Evolutionary conservation across 345 rosid genomes (phyloP).

Genomic region (Arabis alpina): DNA sequence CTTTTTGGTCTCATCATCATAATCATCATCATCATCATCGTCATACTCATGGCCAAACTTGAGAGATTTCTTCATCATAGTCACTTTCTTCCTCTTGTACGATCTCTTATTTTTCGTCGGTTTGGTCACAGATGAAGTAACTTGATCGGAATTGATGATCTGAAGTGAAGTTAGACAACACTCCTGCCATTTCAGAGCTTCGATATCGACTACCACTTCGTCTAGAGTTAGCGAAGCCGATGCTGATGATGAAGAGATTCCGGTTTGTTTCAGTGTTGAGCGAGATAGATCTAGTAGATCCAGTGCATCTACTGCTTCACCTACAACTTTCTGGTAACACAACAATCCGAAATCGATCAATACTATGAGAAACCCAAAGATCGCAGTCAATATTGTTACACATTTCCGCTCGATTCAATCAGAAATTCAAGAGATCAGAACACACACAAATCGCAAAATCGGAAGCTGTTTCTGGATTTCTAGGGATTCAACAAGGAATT

Average conservation of each 20-base stretch:
- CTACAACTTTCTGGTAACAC: slow-evolving; percentile 22
- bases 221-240: slow-evolving; percentile 29
- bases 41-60: neutral
- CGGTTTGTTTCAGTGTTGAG: slow-evolving; percentile 26
- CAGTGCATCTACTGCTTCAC: slow-evolving; percentile 14
- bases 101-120: slow-evolving; percentile 7
- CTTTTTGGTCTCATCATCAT: too few species aligned
- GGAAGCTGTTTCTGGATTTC: too few species aligned
- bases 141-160: slow-evolving; percentile 28
- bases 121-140: neutral
- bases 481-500: neutral
- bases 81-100: slow-evolving; percentile 19
- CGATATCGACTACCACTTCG: slow-evolving; percentile 37
- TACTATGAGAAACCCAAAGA: neutral
- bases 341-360: neutral
- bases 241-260: neutral
- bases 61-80: neutral
- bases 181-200: slow-evolving; percentile 45
- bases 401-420: too few species aligned
- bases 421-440: neutral
- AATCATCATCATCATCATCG: too few species aligned
- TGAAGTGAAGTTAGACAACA: slow-evolving; percentile 39
- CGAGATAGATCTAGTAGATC: slow-evolving; percentile 25
- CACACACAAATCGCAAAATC: too few species aligned
- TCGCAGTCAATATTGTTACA: neutral